Conservation (phyloP, 2,329 filamentous ascomycete species). For the Arthrobotrys conoides region DNA sequence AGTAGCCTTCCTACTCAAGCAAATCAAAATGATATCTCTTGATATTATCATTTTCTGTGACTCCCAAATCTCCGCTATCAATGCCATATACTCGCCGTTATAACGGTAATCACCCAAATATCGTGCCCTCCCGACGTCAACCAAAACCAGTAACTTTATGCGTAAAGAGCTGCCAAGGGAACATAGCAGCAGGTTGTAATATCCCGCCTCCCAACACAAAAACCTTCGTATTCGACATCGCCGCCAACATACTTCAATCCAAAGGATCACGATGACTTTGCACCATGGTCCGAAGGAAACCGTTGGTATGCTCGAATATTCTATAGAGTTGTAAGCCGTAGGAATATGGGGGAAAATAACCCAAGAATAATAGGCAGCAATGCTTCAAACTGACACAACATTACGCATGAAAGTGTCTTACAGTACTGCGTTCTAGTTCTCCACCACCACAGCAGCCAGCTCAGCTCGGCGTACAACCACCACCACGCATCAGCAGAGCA, state of each 20-base stretch:
- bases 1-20: no score
- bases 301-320: constrained; percentile 13
- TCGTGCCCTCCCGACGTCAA: not conserved
- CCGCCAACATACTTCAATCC: not conserved
- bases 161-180: not conserved
- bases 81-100: not conserved
- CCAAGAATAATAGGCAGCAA: not conserved
- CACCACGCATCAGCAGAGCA: not conserved
- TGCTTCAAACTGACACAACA: constrained; percentile 24
- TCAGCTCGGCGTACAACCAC: not conserved
- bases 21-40: not conserved
- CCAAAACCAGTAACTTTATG: not conserved
- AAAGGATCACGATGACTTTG: not conserved
- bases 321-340: not conserved
- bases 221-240: not conserved
- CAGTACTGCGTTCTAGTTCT: not conserved
- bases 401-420: constrained; percentile 8
- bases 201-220: not conserved
- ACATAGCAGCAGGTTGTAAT: not conserved
- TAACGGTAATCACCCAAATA: not conserved
- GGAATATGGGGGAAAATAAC: not conserved
- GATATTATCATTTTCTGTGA: not conserved
- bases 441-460: constrained; percentile 1
- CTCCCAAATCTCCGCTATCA: not conserved
- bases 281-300: not conserved